phyloP scores from a whole-genome alignment of 345 rosid species.

The Pseudoturritis turrita region DNA sequence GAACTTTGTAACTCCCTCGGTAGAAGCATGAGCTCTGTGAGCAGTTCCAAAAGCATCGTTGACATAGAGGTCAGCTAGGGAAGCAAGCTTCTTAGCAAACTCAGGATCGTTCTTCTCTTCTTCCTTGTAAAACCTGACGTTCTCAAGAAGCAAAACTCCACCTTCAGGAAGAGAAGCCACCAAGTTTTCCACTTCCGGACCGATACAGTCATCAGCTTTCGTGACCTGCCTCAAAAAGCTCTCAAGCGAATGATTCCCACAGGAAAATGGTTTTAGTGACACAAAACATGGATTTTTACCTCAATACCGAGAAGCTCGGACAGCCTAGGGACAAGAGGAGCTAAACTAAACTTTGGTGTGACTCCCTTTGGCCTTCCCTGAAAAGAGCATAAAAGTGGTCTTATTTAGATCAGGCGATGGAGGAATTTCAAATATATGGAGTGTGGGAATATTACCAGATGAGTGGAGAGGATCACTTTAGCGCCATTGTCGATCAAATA shows the following conservation, averaged over 20 bases:
- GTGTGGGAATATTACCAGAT: conserved; percentile 45
- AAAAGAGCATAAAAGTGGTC: too few species aligned
- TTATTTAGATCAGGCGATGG: background rate
- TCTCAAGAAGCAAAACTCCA: conserved; percentile 80
- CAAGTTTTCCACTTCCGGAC: conserved; percentile 68
- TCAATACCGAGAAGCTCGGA: conserved; percentile 82
- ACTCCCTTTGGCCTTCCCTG: conserved; percentile 98
- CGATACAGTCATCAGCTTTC: conserved; percentile 82
- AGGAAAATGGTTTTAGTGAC: background rate
- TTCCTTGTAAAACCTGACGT: conserved; percentile 84
- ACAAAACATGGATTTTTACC: conserved; percentile 34
- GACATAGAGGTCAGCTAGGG: conserved; percentile 78
- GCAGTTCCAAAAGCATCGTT: conserved; percentile 95
- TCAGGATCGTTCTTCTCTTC: conserved; percentile 98
- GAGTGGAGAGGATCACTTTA: conserved; percentile 89
- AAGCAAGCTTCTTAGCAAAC: conserved; percentile 88
- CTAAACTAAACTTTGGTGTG: conserved; percentile 84
- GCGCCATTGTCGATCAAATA: conserved; percentile 85
- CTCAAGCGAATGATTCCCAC: background rate
- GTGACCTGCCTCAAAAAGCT: conserved; percentile 43
- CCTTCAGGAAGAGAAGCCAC: conserved; percentile 69
- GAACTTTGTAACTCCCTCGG: conserved; percentile 82
- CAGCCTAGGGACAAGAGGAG: conserved; percentile 87
- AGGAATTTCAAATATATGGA: background rate
- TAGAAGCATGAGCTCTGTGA: conserved; percentile 94